phyloP scores from a whole-genome alignment of 2,329 filamentous ascomycete species.

The Clonostachys byssicola region DNA sequence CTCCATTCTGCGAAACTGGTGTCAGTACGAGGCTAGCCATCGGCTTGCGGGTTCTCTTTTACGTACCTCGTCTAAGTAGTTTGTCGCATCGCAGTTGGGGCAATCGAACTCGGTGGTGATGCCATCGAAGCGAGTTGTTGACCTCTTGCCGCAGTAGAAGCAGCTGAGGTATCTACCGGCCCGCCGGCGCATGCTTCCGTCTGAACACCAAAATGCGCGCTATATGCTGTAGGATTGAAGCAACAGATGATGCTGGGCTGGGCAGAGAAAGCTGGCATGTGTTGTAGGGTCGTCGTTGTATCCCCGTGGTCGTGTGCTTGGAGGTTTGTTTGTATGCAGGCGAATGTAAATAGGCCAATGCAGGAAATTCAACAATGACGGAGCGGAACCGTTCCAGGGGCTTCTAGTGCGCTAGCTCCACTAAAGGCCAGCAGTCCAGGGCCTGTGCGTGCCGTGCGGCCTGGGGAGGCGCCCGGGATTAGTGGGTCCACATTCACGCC shows the following conservation, averaged over 20 bases:
- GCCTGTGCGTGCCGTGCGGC: too few species aligned
- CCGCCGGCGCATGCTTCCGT: slow-evolving; percentile 33
- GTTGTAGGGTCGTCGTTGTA: not conserved
- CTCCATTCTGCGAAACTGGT: slow-evolving; percentile 59
- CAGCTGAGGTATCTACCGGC: slow-evolving; percentile 53
- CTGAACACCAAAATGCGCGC: too few species aligned
- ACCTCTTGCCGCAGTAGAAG: slow-evolving; percentile 79
- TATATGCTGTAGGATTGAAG: too few species aligned
- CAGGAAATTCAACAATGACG: too few species aligned
- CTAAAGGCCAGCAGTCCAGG: too few species aligned
- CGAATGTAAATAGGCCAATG: too few species aligned
- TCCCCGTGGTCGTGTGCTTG: not conserved
- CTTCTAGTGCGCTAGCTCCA: too few species aligned
- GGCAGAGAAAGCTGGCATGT: not conserved
- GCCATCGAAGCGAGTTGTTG: slow-evolving; percentile 54
- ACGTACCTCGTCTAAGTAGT: slow-evolving; percentile 79
- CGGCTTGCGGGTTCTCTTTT: not conserved
- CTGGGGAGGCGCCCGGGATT: too few species aligned
- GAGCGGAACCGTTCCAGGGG: too few species aligned
- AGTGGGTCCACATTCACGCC: too few species aligned
- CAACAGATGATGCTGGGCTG: not conserved
- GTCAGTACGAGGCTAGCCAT: slow-evolving; percentile 8
- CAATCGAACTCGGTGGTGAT: slow-evolving; percentile 66
- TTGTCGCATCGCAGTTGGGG: slow-evolving; percentile 76
- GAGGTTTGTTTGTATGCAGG: not conserved